These are phyloP conservation scores for Ampelocalamus luodianensis DNA, from an alignment of 176 grass and related monocot species.

Conservation along the genomic window DNA sequence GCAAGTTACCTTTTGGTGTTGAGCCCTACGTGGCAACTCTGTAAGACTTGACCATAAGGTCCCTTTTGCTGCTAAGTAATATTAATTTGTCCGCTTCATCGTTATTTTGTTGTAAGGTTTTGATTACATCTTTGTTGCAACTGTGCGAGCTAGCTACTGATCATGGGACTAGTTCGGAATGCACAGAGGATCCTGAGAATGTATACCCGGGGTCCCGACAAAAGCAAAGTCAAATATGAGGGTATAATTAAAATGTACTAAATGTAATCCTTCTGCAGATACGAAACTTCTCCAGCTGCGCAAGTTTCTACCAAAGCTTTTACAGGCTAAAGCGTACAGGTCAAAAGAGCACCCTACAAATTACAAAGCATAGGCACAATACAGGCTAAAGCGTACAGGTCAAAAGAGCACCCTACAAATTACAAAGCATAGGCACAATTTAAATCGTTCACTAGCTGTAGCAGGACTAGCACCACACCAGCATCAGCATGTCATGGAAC, in stretches of 20 bases:
- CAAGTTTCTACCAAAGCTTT: neutral
- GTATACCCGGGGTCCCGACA: too few relatives aligned
- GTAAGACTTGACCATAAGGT: too few relatives aligned
- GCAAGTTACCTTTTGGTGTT: too few relatives aligned
- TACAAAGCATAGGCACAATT: neutral
- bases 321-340: slow-evolving; percentile 28
- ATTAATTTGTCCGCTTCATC: too few relatives aligned
- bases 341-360: slow-evolving; percentile 18
- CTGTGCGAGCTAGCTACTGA: too few relatives aligned
- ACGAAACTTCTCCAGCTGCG: neutral
- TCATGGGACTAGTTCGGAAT: too few relatives aligned
- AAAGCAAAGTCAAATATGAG: neutral
- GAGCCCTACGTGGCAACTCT: too few relatives aligned
- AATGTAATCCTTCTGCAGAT: neutral
- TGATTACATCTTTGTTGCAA: too few relatives aligned
- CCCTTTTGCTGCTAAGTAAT: too few relatives aligned
- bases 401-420: slow-evolving; percentile 18
- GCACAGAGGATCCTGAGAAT: too few relatives aligned
- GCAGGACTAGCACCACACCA: slow-evolving; percentile 2
- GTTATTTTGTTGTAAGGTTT: too few relatives aligned
- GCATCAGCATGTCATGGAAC: slow-evolving; percentile 17
- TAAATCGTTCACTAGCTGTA: neutral
- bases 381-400: too few relatives aligned
- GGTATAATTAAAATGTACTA: neutral
- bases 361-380: neutral